Base-by-base conservation (phyloP, 2,329 filamentous ascomycete genomes). In the Sporothrix protearum region DNA sequence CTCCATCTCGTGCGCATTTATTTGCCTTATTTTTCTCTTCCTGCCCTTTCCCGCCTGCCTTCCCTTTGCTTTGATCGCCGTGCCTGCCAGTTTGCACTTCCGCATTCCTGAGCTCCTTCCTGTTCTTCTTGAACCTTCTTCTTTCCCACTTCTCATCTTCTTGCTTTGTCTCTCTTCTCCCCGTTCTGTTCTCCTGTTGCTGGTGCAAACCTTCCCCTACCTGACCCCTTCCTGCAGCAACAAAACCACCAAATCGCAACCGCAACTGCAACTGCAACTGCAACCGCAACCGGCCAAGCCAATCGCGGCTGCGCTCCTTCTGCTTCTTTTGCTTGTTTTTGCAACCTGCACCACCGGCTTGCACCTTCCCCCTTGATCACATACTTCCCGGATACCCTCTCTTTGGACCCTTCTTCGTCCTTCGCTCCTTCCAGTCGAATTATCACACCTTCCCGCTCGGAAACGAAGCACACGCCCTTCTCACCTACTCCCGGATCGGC, bases 31-130 rank as follows among this genome's bases (percentile, higher is more conserved):
- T 42, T 68, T 59, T 71, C 51, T 71, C 67, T 66, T 61, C 63
- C 70, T 73, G 71, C 68, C 33, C 51, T 72, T 57, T 71, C 74
- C 10, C 57, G 71, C 49, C 49, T 57, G 16, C 59, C 61, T 55
- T n/a, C 33, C 14, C 53, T 45, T 30, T 47, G 55, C 57, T 70
- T 70, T 49, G 33, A 47, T 66, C 63, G 64, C 42, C 42, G 19
- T 36, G 64, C 25, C 28, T 53, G 64, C 45, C 22, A 36, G 16
- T 39, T 49, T 53, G 36, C 28, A 57, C 10, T 14, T 71, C n/a
- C n/a, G 16, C 42, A 47, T 47, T 47, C 64, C 64, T 51, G 28
- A 12, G 25, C 57, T 49, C 64, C 53, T 59, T 66, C 47, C 71
- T 39, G 59, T 19, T 47, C 63, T 28, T 55, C 45, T 12, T 28